These are phyloP conservation scores for Metschnikowia shivogae DNA, from an alignment of 805 yeast species.

Conservation along the genomic window DNA sequence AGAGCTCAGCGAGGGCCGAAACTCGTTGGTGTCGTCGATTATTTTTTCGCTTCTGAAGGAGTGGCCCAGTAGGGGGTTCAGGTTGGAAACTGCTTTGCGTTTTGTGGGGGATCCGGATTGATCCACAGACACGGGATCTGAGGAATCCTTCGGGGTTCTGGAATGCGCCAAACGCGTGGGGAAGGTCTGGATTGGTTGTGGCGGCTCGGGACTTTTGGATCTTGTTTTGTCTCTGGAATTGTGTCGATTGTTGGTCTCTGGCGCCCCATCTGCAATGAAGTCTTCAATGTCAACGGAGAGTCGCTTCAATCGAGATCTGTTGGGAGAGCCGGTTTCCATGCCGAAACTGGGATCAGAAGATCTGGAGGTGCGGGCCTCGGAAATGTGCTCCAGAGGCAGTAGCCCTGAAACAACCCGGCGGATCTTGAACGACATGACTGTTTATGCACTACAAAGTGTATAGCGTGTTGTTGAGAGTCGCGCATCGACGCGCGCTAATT, in stretches of 20 bases:
- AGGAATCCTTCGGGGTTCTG: too few species aligned
- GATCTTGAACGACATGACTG: conserved; percentile 8
- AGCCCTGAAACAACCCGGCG: conserved; percentile 9
- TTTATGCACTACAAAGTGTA: too few species aligned
- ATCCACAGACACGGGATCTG: neutral
- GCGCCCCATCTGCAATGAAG: neutral
- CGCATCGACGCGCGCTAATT: too few species aligned
- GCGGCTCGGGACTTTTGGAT: too few species aligned
- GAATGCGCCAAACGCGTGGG: too few species aligned
- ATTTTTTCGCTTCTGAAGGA: conserved; percentile 16
- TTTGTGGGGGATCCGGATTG: neutral
- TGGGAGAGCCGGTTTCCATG: neutral
- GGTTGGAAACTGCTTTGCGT: neutral
- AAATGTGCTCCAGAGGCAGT: conserved; percentile 11
- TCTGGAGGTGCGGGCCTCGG: neutral
- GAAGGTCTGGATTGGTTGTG: too few species aligned
- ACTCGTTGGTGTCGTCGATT: conserved; percentile 23
- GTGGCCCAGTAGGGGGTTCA: neutral
- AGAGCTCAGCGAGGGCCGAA: conserved; percentile 15
- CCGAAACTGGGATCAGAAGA: neutral
- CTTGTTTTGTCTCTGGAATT: too few species aligned
- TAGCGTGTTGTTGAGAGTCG: too few species aligned
- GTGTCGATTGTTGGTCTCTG: too few species aligned
- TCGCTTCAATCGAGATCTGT: conserved; percentile 8
- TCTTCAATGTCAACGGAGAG: conserved; percentile 5